Percentiles rank a stretch among this genome's conserved stretches.
phyloP scores from a whole-genome alignment of 352 stramenopile species.

The Lagenidium sp. region DNA sequence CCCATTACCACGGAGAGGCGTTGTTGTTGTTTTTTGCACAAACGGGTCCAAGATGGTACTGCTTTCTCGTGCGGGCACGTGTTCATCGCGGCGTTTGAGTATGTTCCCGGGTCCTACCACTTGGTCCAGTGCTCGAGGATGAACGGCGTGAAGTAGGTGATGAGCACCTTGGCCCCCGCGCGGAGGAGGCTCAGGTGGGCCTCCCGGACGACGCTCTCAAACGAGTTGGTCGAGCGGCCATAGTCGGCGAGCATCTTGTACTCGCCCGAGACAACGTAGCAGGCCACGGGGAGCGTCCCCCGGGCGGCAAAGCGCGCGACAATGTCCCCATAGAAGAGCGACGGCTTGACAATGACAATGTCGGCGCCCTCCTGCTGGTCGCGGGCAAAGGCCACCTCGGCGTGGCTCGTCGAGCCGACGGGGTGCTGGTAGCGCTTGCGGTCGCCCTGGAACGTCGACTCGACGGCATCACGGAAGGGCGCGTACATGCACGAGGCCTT shows the following conservation, averaged over 20 bases:
- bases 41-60: too few species aligned
- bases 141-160: conserved; percentile 96
- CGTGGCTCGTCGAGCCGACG: conserved; percentile 76
- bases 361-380: conserved; percentile 91
- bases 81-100: background rate
- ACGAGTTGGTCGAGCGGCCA: conserved; percentile 65
- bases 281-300: conserved; percentile 93
- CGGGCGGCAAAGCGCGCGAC: conserved; percentile 91
- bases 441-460: conserved; percentile 92
- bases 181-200: conserved; percentile 41
- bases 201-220: conserved; percentile 82
- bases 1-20: too few species aligned
- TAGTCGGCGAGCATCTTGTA: conserved; percentile 99
- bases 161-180: conserved; percentile 86
- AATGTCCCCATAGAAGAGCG: conserved; percentile 98
- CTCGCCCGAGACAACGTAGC: conserved; percentile 98
- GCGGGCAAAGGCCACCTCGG: conserved; percentile 63
- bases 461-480: conserved; percentile 96
- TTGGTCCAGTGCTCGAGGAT: conserved; percentile 77
- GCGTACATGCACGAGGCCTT: conserved; percentile 95
- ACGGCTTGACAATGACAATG: conserved; percentile 99
- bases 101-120: conserved; percentile 27
- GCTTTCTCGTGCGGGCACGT: background rate
- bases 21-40: too few species aligned
- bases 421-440: conserved; percentile 97